Evolutionary conservation across 441 rosid genomes (phyloP).

Genomic region (Adansonia madagascariensis): DNA sequence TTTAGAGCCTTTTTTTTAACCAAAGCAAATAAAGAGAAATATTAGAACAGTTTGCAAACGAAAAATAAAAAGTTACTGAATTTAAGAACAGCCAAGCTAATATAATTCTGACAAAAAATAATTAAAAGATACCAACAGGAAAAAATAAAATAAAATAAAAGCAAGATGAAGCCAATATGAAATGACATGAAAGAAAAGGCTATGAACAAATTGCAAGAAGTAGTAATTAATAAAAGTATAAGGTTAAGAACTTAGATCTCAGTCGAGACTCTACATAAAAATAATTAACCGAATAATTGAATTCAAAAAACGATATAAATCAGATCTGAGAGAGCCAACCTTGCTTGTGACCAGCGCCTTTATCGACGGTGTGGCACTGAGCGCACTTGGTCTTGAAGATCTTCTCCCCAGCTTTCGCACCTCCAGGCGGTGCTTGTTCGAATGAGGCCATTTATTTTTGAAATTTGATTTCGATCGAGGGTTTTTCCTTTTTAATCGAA

Average conservation of each 20-base stretch:
- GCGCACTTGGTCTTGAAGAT: constrained; percentile 53
- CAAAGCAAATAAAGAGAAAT: not conserved
- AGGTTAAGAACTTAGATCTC: not conserved
- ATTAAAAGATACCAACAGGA: too few species aligned
- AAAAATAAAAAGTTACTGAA: not conserved
- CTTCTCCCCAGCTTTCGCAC: constrained; percentile 46
- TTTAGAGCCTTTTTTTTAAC: not conserved
- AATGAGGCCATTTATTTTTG: constrained; percentile 36
- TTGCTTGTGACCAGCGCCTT: constrained; percentile 58
- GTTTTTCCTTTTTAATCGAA: too few species aligned
- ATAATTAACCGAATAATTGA: not conserved
- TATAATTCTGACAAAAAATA: not conserved
- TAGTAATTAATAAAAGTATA: not conserved
- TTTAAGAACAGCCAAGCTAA: not conserved
- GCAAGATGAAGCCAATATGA: not conserved
- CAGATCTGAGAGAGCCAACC: constrained; percentile 24
- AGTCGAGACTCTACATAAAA: not conserved
- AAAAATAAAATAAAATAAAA: not conserved
- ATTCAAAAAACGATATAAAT: not conserved
- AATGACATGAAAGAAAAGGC: not conserved
- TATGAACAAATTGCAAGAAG: not conserved
- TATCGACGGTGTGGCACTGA: constrained; percentile 53
- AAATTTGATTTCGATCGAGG: too few species aligned
- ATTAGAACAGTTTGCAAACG: not conserved
- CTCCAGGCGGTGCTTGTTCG: constrained; percentile 46